Evolutionary conservation across 2,329 filamentous ascomycete genomes (phyloP).

Genomic region (Cercospora canescens): DNA sequence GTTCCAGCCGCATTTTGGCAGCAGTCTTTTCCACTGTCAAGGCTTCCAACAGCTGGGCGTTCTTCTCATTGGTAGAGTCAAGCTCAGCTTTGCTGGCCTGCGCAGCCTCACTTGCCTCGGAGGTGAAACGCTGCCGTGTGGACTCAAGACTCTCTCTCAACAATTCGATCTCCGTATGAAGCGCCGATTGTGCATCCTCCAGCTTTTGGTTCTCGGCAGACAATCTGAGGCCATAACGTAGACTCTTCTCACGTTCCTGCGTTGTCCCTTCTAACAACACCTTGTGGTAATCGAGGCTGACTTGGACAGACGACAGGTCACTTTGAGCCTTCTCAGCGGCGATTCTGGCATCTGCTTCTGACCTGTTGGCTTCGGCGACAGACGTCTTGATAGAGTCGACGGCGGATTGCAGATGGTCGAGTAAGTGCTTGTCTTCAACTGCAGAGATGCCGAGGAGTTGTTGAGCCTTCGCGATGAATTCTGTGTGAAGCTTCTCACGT

Average conservation of each 20-base stretch:
- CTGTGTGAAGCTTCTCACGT: background rate
- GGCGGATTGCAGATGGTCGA: background rate
- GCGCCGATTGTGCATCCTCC: background rate
- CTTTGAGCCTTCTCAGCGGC: background rate
- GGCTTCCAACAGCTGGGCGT: background rate
- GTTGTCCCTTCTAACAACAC: background rate
- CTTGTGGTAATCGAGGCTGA: background rate
- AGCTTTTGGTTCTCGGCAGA: background rate
- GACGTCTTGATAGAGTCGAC: background rate
- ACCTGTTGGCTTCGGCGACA: background rate
- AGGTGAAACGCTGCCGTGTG: background rate
- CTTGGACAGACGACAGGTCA: background rate
- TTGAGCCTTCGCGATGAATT: too few species aligned
- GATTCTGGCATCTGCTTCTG: background rate
- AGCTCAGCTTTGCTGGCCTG: background rate
- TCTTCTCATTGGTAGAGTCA: background rate
- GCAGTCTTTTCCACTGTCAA: background rate
- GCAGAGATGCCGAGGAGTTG: background rate
- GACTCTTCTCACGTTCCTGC: background rate
- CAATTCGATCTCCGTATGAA: background rate
- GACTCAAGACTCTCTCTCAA: background rate
- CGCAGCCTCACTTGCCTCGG: background rate
- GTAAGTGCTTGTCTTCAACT: background rate
- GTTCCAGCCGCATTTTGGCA: background rate
- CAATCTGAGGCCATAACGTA: background rate